phyloP scores from a whole-genome alignment of 2,329 filamentous ascomycete genomes.

The Gaeumannomyces sp. region DNA sequence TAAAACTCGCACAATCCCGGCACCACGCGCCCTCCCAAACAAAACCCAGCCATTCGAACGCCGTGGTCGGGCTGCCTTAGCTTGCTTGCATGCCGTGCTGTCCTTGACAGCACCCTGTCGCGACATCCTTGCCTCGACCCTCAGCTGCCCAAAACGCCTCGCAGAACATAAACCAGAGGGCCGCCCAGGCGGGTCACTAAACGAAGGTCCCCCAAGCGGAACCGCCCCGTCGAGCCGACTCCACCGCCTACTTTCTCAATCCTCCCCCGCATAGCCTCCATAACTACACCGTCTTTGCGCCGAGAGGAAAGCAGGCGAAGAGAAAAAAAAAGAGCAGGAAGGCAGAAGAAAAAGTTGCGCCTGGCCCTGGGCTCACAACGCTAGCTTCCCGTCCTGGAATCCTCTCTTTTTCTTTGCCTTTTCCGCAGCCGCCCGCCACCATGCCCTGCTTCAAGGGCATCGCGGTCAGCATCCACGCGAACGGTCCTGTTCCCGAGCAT shows the following conservation, averaged over 20 bases:
- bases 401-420: not conserved
- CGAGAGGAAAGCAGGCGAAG: not conserved
- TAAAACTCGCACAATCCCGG: not conserved
- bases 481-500: slow-evolving; percentile 79
- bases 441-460: slow-evolving; percentile 99
- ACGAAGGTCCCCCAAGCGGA: not conserved
- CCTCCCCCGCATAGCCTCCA: slow-evolving; percentile 2
- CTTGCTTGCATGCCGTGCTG: not conserved
- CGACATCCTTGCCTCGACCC: not conserved
- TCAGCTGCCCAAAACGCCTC: not conserved
- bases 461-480: slow-evolving; percentile 90
- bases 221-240: not conserved
- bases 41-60: not conserved
- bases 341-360: not conserved
- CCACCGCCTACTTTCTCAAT: not conserved
- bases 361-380: not conserved
- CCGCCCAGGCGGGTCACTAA: not conserved
- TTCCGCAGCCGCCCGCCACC: slow-evolving; percentile 21
- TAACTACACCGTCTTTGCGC: slow-evolving; percentile 2
- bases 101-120: not conserved
- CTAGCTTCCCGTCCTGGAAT: not conserved
- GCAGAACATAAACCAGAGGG: not conserved
- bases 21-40: not conserved
- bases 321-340: not conserved
- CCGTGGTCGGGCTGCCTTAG: not conserved